Percentiles rank a stretch among this genome's conserved stretches.
Conservation (phyloP, 371 early-diverging fungal species). For the Mucor mucedo region DNA sequence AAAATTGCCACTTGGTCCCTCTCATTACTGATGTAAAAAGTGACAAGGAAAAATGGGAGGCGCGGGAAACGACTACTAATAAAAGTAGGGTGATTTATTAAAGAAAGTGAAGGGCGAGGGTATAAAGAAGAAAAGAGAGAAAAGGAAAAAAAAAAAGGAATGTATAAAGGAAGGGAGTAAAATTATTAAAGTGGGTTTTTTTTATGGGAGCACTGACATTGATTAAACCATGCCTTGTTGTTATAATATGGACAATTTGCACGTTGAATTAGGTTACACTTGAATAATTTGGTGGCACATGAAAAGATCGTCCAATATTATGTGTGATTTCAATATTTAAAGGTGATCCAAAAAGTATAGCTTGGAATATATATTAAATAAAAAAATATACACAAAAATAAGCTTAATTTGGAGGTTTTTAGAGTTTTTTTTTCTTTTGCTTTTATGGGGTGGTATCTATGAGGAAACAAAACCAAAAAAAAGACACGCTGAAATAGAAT, state of each 20-base stretch:
- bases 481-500: too few species aligned
- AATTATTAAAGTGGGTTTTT: background rate
- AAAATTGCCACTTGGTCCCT: slow-evolving; percentile 17
- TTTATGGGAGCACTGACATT: slow-evolving; percentile 32
- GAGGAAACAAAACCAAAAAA: too few species aligned
- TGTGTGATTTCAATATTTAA: too few species aligned
- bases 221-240: slow-evolving; percentile 28
- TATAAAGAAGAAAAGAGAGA: slow-evolving; percentile 6
- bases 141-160: slow-evolving; percentile 6
- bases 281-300: slow-evolving; percentile 14
- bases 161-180: slow-evolving; percentile 11
- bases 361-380: too few species aligned
- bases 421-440: too few species aligned
- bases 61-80: slow-evolving; percentile 8
- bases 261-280: slow-evolving; percentile 30
- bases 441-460: too few species aligned
- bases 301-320: slow-evolving; percentile 14
- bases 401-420: too few species aligned
- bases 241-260: slow-evolving; percentile 24
- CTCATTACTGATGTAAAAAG: slow-evolving; percentile 10
- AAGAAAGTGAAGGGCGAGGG: slow-evolving; percentile 11
- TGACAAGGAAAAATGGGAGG: slow-evolving; percentile 1
- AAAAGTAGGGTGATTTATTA: background rate
- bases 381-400: too few species aligned
- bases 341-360: too few species aligned